Conservation (phyloP, 2,329 filamentous ascomycete genomes). For the Aspergillus chevalieri region DNA sequence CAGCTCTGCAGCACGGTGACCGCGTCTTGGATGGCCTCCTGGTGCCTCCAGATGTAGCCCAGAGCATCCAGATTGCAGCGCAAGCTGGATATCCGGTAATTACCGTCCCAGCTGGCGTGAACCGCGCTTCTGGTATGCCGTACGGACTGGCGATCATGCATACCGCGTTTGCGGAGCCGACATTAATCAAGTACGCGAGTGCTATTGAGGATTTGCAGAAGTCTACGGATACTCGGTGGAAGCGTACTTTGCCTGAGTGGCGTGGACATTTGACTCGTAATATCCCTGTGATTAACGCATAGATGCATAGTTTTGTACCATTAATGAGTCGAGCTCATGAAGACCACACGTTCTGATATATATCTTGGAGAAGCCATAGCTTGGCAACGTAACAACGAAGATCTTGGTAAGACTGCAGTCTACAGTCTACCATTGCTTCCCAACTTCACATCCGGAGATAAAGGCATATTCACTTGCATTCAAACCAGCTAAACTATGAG, state of each 20-base stretch:
- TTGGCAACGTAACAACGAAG: no score
- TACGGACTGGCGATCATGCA: conserved; percentile 56
- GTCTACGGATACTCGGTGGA: conserved; percentile 38
- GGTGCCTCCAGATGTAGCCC: conserved; percentile 62
- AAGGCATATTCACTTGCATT: background rate
- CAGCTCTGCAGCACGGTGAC: conserved; percentile 49
- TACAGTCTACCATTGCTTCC: no score
- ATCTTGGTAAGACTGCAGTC: no score
- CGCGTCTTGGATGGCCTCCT: conserved; percentile 56
- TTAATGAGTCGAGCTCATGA: no score
- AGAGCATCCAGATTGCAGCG: conserved; percentile 63
- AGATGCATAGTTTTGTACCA: background rate
- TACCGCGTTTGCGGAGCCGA: conserved; percentile 56
- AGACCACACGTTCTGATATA: no score
- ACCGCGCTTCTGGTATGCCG: conserved; percentile 51
- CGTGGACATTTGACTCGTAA: conserved; percentile 43
- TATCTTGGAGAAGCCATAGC: no score
- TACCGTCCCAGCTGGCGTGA: conserved; percentile 59
- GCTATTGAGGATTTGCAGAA: conserved; percentile 57
- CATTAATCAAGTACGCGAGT: conserved; percentile 56
- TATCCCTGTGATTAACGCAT: conserved; percentile 24
- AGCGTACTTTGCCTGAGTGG: conserved; percentile 49
- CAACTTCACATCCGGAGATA: background rate
- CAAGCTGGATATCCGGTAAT: conserved; percentile 71
- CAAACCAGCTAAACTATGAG: background rate